Evolutionary conservation across 441 rosid genomes (phyloP).

Genomic region (Croton laevigatus): DNA sequence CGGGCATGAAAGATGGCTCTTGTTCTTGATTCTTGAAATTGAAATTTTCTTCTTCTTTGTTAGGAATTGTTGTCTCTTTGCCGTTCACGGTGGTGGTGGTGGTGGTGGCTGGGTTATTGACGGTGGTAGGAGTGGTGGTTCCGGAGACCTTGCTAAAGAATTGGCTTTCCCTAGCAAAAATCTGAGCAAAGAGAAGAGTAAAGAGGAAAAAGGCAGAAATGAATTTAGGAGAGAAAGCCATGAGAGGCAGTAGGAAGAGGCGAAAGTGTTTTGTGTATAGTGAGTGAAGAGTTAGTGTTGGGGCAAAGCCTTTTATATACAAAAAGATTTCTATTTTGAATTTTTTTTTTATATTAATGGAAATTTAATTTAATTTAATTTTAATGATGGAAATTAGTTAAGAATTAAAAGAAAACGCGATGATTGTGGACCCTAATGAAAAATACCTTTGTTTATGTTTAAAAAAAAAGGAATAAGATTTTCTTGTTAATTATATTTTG

Average conservation of each 20-base stretch:
- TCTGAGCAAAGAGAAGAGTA: slow-evolving; percentile 34
- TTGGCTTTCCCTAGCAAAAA: slow-evolving; percentile 62
- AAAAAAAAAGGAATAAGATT: background rate
- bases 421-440: slow-evolving; percentile 29
- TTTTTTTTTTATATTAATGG: slow-evolving; percentile 4
- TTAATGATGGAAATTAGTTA: slow-evolving; percentile 19
- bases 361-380: background rate
- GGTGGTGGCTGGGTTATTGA: slow-evolving; percentile 16
- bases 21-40: slow-evolving; percentile 29
- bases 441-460: background rate
- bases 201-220: slow-evolving; percentile 33
- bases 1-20: slow-evolving; percentile 44
- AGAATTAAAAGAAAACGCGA: slow-evolving; percentile 28
- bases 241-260: slow-evolving; percentile 15
- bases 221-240: slow-evolving; percentile 44
- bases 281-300: slow-evolving; percentile 22
- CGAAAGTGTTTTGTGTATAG: background rate
- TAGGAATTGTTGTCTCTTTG: slow-evolving; percentile 19
- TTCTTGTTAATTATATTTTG: background rate
- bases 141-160: slow-evolving; percentile 62
- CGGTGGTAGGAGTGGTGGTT: slow-evolving; percentile 13
- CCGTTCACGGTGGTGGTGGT: slow-evolving; percentile 24
- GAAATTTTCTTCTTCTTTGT: slow-evolving; percentile 18
- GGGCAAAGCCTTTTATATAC: slow-evolving; percentile 26
- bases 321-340: slow-evolving; percentile 1